These are phyloP conservation scores for Boletus coccyginus DNA, from an alignment of 768 basidiomycete species.

Conservation along the genomic window DNA sequence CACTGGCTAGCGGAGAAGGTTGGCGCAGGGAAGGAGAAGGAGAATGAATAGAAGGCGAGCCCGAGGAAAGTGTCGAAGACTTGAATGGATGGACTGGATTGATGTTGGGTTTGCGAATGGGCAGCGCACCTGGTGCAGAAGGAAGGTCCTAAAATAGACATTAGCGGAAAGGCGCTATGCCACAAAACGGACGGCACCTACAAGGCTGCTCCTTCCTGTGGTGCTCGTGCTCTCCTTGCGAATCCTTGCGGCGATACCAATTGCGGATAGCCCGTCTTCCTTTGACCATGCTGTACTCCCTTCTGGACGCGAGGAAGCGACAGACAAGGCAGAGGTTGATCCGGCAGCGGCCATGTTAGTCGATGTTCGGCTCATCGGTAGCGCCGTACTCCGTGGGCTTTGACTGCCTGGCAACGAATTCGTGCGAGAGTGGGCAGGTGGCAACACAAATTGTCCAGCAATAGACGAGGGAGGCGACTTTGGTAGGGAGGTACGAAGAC, in stretches of 20 bases:
- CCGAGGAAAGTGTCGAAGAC: constrained; percentile 47
- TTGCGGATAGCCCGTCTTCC: constrained; percentile 34
- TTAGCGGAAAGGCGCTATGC: constrained; percentile 4
- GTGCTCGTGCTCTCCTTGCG: constrained; percentile 51
- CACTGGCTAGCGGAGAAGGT: constrained; percentile 42
- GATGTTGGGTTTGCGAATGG: constrained; percentile 44
- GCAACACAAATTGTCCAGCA: constrained; percentile 46
- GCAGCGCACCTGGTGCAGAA: constrained; percentile 38
- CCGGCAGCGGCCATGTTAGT: constrained; percentile 31
- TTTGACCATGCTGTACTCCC: constrained; percentile 35
- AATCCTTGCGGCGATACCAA: constrained; percentile 42
- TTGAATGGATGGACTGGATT: constrained; percentile 48
- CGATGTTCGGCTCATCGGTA: constrained; percentile 36
- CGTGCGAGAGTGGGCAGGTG: constrained; percentile 34
- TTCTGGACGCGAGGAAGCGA: constrained; percentile 40
- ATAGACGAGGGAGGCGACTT: constrained; percentile 43
- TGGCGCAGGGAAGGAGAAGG: constrained; percentile 48
- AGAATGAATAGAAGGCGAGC: constrained; percentile 48
- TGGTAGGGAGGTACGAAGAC: constrained; percentile 45
- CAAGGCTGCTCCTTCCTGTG: constrained; percentile 32
- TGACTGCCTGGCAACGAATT: constrained; percentile 38
- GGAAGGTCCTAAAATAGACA: constrained; percentile 33
- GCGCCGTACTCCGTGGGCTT: constrained; percentile 32
- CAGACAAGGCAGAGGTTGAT: constrained; percentile 39
- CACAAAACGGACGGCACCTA: constrained; percentile 2